phyloP scores from a whole-genome alignment of 2,329 filamentous ascomycete species.

The Gnomoniopsis smithogilvyi region DNA sequence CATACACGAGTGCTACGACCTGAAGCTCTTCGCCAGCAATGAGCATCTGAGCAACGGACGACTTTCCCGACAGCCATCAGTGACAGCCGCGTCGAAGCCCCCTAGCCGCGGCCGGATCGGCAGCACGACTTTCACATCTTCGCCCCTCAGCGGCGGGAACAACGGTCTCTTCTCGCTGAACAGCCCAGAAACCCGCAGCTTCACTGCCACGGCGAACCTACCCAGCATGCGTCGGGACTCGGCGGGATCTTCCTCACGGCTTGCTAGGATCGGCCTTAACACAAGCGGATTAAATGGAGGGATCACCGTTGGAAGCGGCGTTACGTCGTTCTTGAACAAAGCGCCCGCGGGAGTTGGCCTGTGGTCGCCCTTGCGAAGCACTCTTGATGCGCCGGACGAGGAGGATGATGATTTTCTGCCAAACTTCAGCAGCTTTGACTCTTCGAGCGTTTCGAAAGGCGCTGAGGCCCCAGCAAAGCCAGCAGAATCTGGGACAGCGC shows the following conservation, averaged over 20 bases:
- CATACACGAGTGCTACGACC: conserved; percentile 65
- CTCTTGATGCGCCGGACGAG: conserved; percentile 35
- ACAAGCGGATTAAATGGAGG: conserved; percentile 28
- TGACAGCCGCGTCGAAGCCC: conserved; percentile 28
- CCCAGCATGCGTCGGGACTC: conserved; percentile 32
- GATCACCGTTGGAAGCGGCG: conserved; percentile 38
- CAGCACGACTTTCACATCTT: conserved; percentile 35
- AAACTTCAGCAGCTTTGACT: conserved; percentile 40
- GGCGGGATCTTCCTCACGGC: conserved; percentile 19
- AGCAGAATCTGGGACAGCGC: not conserved
- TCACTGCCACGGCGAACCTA: conserved; percentile 40
- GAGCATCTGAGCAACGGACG: conserved; percentile 61
- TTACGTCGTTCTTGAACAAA: conserved; percentile 29
- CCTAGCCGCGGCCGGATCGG: conserved; percentile 38
- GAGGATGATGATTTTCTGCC: conserved; percentile 51
- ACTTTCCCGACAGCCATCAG: conserved; percentile 20
- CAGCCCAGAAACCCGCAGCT: conserved; percentile 36
- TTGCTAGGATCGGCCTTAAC: conserved; percentile 11
- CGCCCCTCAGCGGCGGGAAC: conserved; percentile 21
- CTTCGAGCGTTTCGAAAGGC: conserved; percentile 24
- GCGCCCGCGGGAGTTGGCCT: conserved; percentile 27
- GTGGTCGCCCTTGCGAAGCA: conserved; percentile 39
- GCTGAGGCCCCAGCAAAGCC: conserved; percentile 24
- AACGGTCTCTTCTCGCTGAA: conserved; percentile 20
- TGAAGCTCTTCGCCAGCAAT: conserved; percentile 70